phyloP scores from a whole-genome alignment of 805 yeast species.

The Candida adriatica region DNA sequence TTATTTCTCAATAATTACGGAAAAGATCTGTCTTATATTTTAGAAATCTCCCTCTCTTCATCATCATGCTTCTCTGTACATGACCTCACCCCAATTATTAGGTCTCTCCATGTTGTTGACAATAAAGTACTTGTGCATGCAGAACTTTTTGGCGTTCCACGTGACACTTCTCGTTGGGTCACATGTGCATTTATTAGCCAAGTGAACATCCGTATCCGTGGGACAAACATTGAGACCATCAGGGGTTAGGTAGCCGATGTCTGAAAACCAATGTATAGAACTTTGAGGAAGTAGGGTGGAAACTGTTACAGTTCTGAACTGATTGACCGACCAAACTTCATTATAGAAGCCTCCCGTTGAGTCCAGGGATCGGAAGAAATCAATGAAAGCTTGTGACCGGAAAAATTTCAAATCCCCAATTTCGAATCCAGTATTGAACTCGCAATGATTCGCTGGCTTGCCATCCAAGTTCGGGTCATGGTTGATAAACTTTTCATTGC shows the following conservation, averaged over 20 bases:
- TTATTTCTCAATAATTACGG: background rate
- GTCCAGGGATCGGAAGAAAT: slow-evolving; percentile 56
- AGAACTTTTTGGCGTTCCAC: slow-evolving; percentile 53
- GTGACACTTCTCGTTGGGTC: slow-evolving; percentile 62
- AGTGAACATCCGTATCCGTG: slow-evolving; percentile 51
- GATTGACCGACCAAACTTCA: slow-evolving; percentile 88
- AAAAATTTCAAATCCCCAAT: slow-evolving; percentile 63
- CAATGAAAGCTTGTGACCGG: slow-evolving; percentile 45
- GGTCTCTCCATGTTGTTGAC: slow-evolving; percentile 48
- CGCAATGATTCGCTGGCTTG: slow-evolving; percentile 37
- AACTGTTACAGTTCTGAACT: slow-evolving; percentile 68
- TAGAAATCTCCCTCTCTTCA: background rate
- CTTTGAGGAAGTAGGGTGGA: slow-evolving; percentile 45
- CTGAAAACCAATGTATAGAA: slow-evolving; percentile 61
- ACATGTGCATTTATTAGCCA: slow-evolving; percentile 62
- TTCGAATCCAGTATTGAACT: slow-evolving; percentile 72
- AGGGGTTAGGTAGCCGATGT: slow-evolving; percentile 63
- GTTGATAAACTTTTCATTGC: slow-evolving; percentile 50
- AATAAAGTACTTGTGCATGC: slow-evolving; percentile 56
- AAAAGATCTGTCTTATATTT: background rate
- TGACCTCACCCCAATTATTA: slow-evolving; percentile 52
- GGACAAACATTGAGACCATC: slow-evolving; percentile 67
- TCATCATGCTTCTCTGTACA: slow-evolving; percentile 4
- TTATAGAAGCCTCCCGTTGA: slow-evolving; percentile 67
- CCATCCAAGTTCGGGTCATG: slow-evolving; percentile 53